These are phyloP conservation scores for Xylaria cubensis DNA, from an alignment of 495 filamentous ascomycete species.

Conservation along the genomic window DNA sequence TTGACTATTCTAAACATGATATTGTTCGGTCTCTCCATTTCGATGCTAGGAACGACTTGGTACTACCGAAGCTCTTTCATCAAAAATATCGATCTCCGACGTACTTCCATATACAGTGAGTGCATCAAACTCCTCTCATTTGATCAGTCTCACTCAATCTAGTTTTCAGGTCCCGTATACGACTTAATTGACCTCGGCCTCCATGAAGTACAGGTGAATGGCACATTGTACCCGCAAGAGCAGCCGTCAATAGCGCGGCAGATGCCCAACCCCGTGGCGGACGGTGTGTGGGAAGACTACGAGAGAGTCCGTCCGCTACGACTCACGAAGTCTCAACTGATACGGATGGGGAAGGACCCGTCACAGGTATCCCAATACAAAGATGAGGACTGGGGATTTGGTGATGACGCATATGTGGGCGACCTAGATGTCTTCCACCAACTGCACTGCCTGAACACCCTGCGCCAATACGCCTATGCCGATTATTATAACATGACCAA, in stretches of 20 bases:
- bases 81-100: background rate
- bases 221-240: conserved; percentile 33
- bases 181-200: conserved; percentile 34
- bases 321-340: conserved; percentile 39
- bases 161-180: conserved; percentile 30
- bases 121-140: background rate
- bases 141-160: background rate
- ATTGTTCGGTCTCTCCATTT: background rate
- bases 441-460: conserved; percentile 46
- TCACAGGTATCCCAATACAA: conserved; percentile 40
- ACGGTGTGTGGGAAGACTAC: conserved; percentile 42
- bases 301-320: conserved; percentile 41
- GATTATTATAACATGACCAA: conserved; percentile 40
- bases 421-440: conserved; percentile 46
- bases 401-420: conserved; percentile 46
- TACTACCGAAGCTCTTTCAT: background rate
- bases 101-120: conserved; percentile 12
- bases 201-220: conserved; percentile 28
- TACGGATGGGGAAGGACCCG: conserved; percentile 47
- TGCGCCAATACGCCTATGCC: conserved; percentile 42
- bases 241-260: conserved; percentile 38
- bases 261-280: conserved; percentile 39
- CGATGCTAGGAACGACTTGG: background rate
- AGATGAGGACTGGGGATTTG: conserved; percentile 43
- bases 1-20: conserved; percentile 1